These are phyloP conservation scores for Saccharomyces hybrid DNA, from an alignment of 1,139 yeast genomes.

Conservation along the genomic window DNA sequence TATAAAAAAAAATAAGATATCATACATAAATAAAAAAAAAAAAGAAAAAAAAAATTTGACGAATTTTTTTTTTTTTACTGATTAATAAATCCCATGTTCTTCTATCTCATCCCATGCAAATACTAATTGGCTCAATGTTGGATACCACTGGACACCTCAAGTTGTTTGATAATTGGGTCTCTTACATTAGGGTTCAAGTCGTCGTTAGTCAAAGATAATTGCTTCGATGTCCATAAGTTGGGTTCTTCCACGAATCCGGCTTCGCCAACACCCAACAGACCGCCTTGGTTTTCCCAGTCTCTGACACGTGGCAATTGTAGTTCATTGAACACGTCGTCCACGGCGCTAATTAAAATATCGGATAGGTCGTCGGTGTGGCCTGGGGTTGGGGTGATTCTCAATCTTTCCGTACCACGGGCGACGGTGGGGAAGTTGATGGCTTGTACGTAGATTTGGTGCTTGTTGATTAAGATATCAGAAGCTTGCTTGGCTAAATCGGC, in stretches of 20 bases:
- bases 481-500: slow-evolving; percentile 90
- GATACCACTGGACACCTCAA: slow-evolving; percentile 67
- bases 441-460: slow-evolving; percentile 88
- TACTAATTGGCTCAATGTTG: slow-evolving; percentile 9
- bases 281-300: slow-evolving; percentile 78
- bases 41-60: background rate
- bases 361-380: slow-evolving; percentile 79
- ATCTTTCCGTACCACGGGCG: slow-evolving; percentile 89
- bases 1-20: background rate
- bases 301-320: slow-evolving; percentile 64
- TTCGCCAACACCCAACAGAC: slow-evolving; percentile 82
- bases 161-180: slow-evolving; percentile 51
- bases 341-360: slow-evolving; percentile 66
- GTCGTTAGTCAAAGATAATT: slow-evolving; percentile 52
- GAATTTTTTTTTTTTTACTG: background rate
- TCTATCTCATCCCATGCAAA: background rate
- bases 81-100: background rate
- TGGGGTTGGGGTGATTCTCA: slow-evolving; percentile 96
- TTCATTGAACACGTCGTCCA: slow-evolving; percentile 73
- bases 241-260: slow-evolving; percentile 39
- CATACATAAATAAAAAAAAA: background rate
- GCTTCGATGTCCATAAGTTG: slow-evolving; percentile 79
- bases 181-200: slow-evolving; percentile 60
- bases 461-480: slow-evolving; percentile 76
- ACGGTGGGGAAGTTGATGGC: slow-evolving; percentile 98